A percentile compares a stretch with the other conserved stretches of the same genome.
Conservation (phyloP, 164 flowering plant genomes). For the Protea cynaroides region DNA sequence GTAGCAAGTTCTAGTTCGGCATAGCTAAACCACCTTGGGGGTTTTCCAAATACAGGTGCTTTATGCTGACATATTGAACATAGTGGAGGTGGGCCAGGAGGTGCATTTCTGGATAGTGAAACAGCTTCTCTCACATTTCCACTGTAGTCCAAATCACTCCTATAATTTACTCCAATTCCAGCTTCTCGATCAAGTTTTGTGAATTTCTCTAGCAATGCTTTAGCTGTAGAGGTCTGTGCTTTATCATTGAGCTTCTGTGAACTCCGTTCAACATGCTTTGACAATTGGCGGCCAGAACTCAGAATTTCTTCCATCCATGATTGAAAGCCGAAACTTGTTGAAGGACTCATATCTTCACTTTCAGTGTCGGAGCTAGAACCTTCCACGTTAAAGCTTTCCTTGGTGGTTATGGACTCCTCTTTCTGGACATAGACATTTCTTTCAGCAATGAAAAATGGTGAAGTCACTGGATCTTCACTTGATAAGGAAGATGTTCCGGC, state of each 20-base stretch:
- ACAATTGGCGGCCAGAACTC: slow-evolving; percentile 26
- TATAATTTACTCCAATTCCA: slow-evolving; percentile 32
- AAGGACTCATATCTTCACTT: slow-evolving; percentile 34
- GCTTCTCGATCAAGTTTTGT: slow-evolving; percentile 38
- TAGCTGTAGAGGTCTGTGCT: slow-evolving; percentile 28
- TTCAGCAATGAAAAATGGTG: slow-evolving; percentile 45
- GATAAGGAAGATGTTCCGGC: slow-evolving; percentile 72
- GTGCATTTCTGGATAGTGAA: slow-evolving; percentile 48
- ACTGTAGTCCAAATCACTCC: slow-evolving; percentile 30
- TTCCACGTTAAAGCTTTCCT: slow-evolving; percentile 23
- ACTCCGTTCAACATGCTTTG: slow-evolving; percentile 23
- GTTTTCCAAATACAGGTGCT: slow-evolving; percentile 77
- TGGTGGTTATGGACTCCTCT: slow-evolving; percentile 13
- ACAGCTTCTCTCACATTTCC: slow-evolving; percentile 56
- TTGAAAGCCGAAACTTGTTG: slow-evolving; percentile 33
- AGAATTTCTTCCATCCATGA: slow-evolving; percentile 48
- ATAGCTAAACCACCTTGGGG: slow-evolving; percentile 78
- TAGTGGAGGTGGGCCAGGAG: slow-evolving; percentile 77
- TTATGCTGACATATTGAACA: slow-evolving; percentile 87
- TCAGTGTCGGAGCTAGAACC: slow-evolving; percentile 62
- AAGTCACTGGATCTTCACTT: slow-evolving; percentile 65
- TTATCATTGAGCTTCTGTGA: slow-evolving; percentile 22
- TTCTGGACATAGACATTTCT: slow-evolving; percentile 31
- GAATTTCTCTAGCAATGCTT: slow-evolving; percentile 37
- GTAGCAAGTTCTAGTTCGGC: slow-evolving; percentile 79